Percentiles rank a stretch among this genome's conserved stretches.
Conservation (phyloP, 352 stramenopile genomes). For the Blastocystis sp. region DNA sequence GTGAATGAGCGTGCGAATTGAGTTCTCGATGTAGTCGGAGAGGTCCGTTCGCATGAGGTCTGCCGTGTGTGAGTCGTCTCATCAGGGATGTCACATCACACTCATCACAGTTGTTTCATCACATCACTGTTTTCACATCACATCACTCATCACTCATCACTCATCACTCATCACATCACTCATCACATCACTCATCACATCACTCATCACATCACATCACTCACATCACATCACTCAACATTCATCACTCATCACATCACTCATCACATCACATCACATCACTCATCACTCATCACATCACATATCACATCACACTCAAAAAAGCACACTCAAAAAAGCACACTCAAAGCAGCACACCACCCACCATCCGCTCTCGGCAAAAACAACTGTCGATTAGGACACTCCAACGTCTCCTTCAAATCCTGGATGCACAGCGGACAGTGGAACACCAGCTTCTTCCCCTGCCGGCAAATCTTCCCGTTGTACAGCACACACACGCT, state of each 20-base stretch:
- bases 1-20: conserved; percentile 59
- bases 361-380: background rate
- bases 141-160: too few species aligned
- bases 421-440: conserved; percentile 72
- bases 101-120: background rate
- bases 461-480: conserved; percentile 76
- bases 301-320: too few species aligned
- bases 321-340: too few species aligned
- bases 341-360: too few species aligned
- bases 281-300: too few species aligned
- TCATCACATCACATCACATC: too few species aligned
- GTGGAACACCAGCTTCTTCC: conserved; percentile 77
- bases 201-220: too few species aligned
- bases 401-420: conserved; percentile 70
- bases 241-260: background rate
- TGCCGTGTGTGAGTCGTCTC: conserved; percentile 7
- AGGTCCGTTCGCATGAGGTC: conserved; percentile 70
- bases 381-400: conserved; percentile 25
- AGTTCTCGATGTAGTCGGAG: conserved; percentile 70
- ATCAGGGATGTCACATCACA: background rate
- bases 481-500: conserved; percentile 99
- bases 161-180: background rate
- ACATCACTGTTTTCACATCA: too few species aligned
- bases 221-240: too few species aligned
- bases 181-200: background rate